Evolutionary conservation across 2,329 filamentous ascomycete species (phyloP).

Genomic region (Aureobasidium zeae): DNA sequence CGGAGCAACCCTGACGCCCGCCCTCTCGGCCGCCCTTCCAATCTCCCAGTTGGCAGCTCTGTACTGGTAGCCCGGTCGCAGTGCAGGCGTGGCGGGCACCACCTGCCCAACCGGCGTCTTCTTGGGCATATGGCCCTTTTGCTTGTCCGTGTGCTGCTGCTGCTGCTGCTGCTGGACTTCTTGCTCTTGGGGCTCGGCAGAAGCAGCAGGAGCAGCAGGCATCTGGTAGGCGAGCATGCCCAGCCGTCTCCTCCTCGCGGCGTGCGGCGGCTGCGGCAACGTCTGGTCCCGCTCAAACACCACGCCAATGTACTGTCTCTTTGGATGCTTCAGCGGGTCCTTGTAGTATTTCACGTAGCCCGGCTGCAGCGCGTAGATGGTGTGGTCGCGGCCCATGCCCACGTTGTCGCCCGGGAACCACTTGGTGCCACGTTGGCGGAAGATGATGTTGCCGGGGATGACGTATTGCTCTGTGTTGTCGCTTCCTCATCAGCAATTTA

Average conservation of each 20-base stretch:
- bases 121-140: no score
- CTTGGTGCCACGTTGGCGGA: constrained; percentile 85
- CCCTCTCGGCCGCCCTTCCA: constrained; percentile 53
- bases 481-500: no score
- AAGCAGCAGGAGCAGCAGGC: constrained; percentile 19
- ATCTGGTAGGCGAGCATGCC: constrained; percentile 54
- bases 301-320: constrained; percentile 89
- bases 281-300: constrained; percentile 73
- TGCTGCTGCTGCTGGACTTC: no score
- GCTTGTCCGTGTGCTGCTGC: no score
- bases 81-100: constrained; percentile 28
- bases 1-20: constrained; percentile 45
- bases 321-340: constrained; percentile 72
- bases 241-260: constrained; percentile 63
- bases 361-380: constrained; percentile 73
- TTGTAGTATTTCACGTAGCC: constrained; percentile 97
- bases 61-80: constrained; percentile 53
- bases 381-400: constrained; percentile 91
- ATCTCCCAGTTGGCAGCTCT: constrained; percentile 59
- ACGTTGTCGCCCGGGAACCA: constrained; percentile 97
- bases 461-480: constrained; percentile 78
- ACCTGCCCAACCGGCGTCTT: constrained; percentile 27
- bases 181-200: constrained; percentile 20
- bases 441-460: constrained; percentile 93
- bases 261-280: constrained; percentile 67